Percentiles rank a stretch among this genome's conserved stretches.
These are phyloP conservation scores for Salix viminalis DNA, from an alignment of 345 rosid genomes.

Conservation along the genomic window DNA sequence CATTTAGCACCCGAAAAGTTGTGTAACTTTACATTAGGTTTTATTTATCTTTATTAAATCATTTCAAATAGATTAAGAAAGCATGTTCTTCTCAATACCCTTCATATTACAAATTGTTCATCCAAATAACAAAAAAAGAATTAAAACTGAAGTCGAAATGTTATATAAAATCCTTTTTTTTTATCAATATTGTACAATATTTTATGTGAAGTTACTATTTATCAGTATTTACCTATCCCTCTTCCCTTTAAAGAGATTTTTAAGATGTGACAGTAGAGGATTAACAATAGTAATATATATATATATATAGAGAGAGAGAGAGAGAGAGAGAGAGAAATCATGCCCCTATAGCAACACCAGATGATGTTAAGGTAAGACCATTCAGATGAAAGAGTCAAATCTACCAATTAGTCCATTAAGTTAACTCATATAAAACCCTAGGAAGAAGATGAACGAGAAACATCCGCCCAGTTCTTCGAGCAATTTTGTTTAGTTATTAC, in stretches of 20 bases:
- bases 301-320: too few species aligned
- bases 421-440: constrained; percentile 35
- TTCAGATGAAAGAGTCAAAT: constrained; percentile 38
- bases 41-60: too few species aligned
- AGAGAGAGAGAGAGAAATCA: not conserved
- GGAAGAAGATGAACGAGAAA: constrained; percentile 18
- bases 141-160: too few species aligned
- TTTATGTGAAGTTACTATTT: not conserved
- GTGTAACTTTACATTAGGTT: too few species aligned
- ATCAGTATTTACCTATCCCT: not conserved
- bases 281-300: too few species aligned
- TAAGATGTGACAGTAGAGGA: not conserved
- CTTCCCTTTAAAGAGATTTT: not conserved
- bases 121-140: too few species aligned
- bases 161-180: not conserved
- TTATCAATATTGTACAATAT: not conserved
- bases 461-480: constrained; percentile 20
- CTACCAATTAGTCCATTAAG: constrained; percentile 40
- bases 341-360: not conserved
- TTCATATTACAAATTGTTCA: too few species aligned
- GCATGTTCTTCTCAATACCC: too few species aligned
- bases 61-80: too few species aligned
- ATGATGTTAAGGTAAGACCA: not conserved
- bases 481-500: constrained; percentile 21
- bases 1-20: too few species aligned